Conservation (phyloP, 371 early-diverging fungal genomes). For the Mucor irregularis region DNA sequence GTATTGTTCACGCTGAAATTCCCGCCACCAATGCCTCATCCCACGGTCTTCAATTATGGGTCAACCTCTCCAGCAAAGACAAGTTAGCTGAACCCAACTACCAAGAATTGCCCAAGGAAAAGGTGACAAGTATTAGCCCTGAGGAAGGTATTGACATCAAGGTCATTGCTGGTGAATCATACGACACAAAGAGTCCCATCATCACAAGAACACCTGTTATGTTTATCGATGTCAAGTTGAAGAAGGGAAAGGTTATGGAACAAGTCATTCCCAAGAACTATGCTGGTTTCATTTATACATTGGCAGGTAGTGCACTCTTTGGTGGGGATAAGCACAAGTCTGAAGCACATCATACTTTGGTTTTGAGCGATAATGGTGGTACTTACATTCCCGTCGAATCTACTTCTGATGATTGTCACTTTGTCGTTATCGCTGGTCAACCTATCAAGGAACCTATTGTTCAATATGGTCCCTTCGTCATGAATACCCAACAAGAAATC, state of each 20-base stretch:
- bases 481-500: slow-evolving; percentile 56
- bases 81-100: slow-evolving; percentile 77
- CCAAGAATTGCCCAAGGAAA: slow-evolving; percentile 65
- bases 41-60: slow-evolving; percentile 82
- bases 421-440: slow-evolving; percentile 64
- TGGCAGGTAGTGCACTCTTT: slow-evolving; percentile 58
- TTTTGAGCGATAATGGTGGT: slow-evolving; percentile 46
- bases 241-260: slow-evolving; percentile 48
- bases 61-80: slow-evolving; percentile 77
- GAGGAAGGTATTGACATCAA: slow-evolving; percentile 60
- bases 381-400: slow-evolving; percentile 43
- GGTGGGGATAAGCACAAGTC: slow-evolving; percentile 46
- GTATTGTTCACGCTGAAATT: slow-evolving; percentile 81
- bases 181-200: slow-evolving; percentile 59
- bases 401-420: slow-evolving; percentile 50
- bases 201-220: slow-evolving; percentile 66
- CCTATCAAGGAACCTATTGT: slow-evolving; percentile 59
- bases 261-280: slow-evolving; percentile 59
- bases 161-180: slow-evolving; percentile 74
- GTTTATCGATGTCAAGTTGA: slow-evolving; percentile 69
- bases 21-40: slow-evolving; percentile 43
- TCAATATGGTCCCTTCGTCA: slow-evolving; percentile 63
- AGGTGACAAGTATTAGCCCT: slow-evolving; percentile 57
- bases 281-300: slow-evolving; percentile 67
- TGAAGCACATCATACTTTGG: slow-evolving; percentile 54